A percentile compares a stretch with the other conserved stretches of the same genome.
These are phyloP conservation scores for Gautieria morchelliformis DNA, from an alignment of 768 basidiomycete genomes.

Conservation along the genomic window DNA sequence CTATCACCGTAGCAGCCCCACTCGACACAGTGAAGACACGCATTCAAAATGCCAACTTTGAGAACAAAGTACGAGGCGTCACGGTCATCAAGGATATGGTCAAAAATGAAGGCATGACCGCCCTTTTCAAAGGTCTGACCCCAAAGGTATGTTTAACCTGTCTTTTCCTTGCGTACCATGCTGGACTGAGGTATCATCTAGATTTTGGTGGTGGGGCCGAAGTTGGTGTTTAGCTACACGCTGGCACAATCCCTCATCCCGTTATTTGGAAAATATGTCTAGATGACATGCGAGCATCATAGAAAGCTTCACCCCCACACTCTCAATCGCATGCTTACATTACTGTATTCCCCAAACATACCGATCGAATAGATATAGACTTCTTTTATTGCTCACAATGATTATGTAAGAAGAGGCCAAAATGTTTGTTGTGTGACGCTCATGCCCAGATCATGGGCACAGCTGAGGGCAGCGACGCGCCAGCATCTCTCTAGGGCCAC, in stretches of 20 bases:
- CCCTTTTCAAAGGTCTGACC: constrained; percentile 95
- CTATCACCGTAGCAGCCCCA: constrained; percentile 92
- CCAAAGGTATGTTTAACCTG: constrained; percentile 60
- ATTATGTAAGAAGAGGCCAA: no score
- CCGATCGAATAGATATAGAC: no score
- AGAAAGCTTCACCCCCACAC: not conserved
- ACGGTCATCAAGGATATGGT: constrained; percentile 80
- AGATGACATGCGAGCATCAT: constrained; percentile 6
- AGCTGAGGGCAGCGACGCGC: not conserved
- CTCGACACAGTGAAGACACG: constrained; percentile 95
- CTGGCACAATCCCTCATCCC: constrained; percentile 95
- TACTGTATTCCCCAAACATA: not conserved
- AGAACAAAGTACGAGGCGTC: constrained; percentile 68
- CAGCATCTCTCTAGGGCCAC: not conserved
- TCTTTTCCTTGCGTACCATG: not conserved
- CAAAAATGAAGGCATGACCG: constrained; percentile 71
- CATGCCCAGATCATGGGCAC: no score
- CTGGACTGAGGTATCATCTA: constrained; percentile 20
- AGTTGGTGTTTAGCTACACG: constrained; percentile 97
- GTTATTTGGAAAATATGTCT: constrained; percentile 79
- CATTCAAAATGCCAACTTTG: constrained; percentile 98
- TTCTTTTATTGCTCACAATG: no score
- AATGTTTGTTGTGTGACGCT: no score
- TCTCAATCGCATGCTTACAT: not conserved
- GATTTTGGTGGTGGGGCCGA: constrained; percentile 95